Evolutionary conservation across 805 yeast species (phyloP), one percentile per base, ranked within the genome.

Genomic region (Candida takata): DNA sequence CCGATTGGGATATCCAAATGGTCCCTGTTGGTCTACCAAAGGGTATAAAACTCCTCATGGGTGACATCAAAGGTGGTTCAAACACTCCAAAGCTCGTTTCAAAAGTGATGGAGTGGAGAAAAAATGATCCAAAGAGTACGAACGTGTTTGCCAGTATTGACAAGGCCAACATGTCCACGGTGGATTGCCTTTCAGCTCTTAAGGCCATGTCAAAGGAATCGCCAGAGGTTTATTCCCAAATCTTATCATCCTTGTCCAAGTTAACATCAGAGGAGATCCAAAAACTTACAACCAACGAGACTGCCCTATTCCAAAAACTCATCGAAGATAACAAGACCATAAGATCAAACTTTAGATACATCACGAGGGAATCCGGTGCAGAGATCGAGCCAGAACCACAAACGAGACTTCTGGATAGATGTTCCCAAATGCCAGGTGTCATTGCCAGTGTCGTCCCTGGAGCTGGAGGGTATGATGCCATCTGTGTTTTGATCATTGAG

Each of bases 371-470:
- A 19, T 69, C 95, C 0, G 83, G 81, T 0, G 97, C 94, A 1
- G 86, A 82, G n/a, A 75, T 92, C 33, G 97, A 92, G 58, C 98
- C 98, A 0, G 58, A 53, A 2, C 63, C 69, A 15, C 98, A 92
- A 58, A 84, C 95, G 0, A 41, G 47, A 2, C 64, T 92, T 6
- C 61, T 92, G 7, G 76, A 90, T 51, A 55, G 63, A 13, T 76
- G 83, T 39, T 55, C 68, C 27, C 45, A 57, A 8, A 52, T 84
- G 15, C 64, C 64, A 0, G 98, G 98, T 12, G 92, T 86, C 21
- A 48, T 90, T 14, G 95, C 95, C 0, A 97, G 95, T n/a, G 88
- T 92, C 24, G 95, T 92, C 4, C 98, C 98, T 0, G 98, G 98
- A 3, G 98, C 98, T 1, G 98, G 98, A 19, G 98, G 98, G 0